Evolutionary conservation across 2,329 filamentous ascomycete genomes (phyloP), one percentile per base, ranked within the genome.

Genomic region (Xylariaceae sp.): DNA sequence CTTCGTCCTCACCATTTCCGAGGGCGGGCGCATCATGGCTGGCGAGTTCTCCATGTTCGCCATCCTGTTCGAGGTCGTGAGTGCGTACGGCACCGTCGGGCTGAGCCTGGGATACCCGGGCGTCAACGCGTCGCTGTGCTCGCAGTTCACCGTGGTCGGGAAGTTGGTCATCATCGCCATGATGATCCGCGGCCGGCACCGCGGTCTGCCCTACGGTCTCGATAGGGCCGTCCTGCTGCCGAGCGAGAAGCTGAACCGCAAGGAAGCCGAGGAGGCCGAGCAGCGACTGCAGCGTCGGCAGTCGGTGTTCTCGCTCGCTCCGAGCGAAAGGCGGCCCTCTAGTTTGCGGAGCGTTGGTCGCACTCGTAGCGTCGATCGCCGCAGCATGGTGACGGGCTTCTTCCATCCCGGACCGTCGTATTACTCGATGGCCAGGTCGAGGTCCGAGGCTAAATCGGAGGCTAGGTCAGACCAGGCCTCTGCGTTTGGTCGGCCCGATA

Each of bases 21-120:
- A 98, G 65, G 90, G 88, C 3, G 41, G 54, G 6, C 78, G 81
- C 12, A 69, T 98, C 9, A 70, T 85, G 56, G 74, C 55, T 3
- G 61, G 63, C 21, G 67, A 81, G 3, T 85, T 88, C 53, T 74
- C 78, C 41, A 67, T 86, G 59, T 89, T 86, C 58, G 66, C 73
- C 5, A 69, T 81, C 5, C 70, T 95, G 3, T 95, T 95, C 54
- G 88, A 95, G 59, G 79, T 94, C 32, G 80, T 95, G 44, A 90
- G 85, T 40, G 88, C 88, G 1, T 95, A 95, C 56, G 94, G 92
- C 47, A 98, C 92, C 1, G 92, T 98, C 17, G 92, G 92, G 1
- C 67, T 98, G 41, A 90, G 83, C 34, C 73, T 98, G 12, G 92
- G 92, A 5, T 95, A 90, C 46, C 72, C 84, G 0, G 69, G 65